phyloP scores from a whole-genome alignment of 768 basidiomycete genomes.

The Boletus coccyginus region DNA sequence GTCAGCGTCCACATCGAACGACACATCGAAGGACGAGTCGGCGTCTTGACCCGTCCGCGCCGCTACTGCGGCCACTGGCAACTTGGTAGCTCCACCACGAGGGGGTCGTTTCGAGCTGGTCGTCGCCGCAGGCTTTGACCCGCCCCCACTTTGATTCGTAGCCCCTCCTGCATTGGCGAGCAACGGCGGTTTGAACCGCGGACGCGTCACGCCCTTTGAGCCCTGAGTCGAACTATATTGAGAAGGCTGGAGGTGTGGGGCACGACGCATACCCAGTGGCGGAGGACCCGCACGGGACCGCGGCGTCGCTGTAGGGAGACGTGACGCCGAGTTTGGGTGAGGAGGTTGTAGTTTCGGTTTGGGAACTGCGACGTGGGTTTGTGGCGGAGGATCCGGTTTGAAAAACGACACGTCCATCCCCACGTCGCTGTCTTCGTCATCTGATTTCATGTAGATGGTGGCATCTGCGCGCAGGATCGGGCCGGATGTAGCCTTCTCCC shows the following conservation, averaged over 20 bases:
- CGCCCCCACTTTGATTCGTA: background rate
- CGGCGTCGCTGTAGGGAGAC: conserved; percentile 10
- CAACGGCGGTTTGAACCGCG: conserved; percentile 30
- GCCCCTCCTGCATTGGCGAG: conserved; percentile 4
- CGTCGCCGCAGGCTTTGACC: background rate
- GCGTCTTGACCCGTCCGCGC: conserved; percentile 11
- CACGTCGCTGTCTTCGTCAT: conserved; percentile 13
- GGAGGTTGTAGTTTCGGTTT: conserved; percentile 3
- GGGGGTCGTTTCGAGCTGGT: background rate
- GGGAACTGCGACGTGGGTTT: background rate
- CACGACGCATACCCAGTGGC: conserved; percentile 30
- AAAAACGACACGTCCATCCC: conserved; percentile 21
- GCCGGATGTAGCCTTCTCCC: conserved; percentile 2
- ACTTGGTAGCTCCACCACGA: background rate
- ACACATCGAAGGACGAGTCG: conserved; percentile 33
- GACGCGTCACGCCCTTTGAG: conserved; percentile 14
- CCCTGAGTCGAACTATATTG: conserved; percentile 22
- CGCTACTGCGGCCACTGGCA: background rate
- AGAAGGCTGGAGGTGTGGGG: conserved; percentile 12
- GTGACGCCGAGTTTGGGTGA: background rate
- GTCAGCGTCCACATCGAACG: conserved; percentile 30
- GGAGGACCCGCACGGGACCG: conserved; percentile 20
- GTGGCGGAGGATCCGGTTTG: background rate
- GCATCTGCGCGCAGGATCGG: conserved; percentile 2
- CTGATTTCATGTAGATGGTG: conserved; percentile 13